Conservation (phyloP, 257 asterid species). For the Datura wrightii region DNA sequence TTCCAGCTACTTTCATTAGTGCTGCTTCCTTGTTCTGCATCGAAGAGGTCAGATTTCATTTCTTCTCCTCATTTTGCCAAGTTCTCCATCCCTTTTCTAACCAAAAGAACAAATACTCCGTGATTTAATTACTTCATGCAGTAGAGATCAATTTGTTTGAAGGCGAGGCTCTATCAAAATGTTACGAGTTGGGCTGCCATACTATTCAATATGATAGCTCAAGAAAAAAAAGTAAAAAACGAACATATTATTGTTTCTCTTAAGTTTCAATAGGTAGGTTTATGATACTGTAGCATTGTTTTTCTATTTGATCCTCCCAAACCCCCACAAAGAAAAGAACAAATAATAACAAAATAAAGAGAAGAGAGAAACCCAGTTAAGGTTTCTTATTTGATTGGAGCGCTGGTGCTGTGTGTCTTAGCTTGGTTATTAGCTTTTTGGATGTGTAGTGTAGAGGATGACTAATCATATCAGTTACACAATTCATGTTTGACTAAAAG, state of each 20-base stretch:
- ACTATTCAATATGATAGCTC: neutral
- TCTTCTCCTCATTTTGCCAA: neutral
- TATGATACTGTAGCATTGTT: neutral
- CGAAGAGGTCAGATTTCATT: conserved; percentile 66
- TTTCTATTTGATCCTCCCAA: neutral
- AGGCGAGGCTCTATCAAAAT: neutral
- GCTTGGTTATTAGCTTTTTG: neutral
- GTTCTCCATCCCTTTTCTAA: neutral
- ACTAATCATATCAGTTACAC: neutral
- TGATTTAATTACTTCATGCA: neutral
- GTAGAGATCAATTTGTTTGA: neutral
- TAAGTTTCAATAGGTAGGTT: neutral
- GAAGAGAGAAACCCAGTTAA: neutral
- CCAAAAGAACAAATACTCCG: neutral
- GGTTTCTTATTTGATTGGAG: conserved; percentile 1
- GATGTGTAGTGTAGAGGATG: neutral
- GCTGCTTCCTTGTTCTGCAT: conserved; percentile 96
- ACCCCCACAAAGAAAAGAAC: neutral
- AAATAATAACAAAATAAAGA: neutral
- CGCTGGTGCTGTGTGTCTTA: neutral
- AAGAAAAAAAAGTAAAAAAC: neutral
- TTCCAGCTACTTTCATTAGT: conserved; percentile 94
- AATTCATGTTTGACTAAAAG: neutral
- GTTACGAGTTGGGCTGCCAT: neutral
- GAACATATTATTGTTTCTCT: conserved; percentile 5